Base-by-base conservation (phyloP, 2,329 filamentous ascomycete species). In the Sclerotinia glacialis region DNA sequence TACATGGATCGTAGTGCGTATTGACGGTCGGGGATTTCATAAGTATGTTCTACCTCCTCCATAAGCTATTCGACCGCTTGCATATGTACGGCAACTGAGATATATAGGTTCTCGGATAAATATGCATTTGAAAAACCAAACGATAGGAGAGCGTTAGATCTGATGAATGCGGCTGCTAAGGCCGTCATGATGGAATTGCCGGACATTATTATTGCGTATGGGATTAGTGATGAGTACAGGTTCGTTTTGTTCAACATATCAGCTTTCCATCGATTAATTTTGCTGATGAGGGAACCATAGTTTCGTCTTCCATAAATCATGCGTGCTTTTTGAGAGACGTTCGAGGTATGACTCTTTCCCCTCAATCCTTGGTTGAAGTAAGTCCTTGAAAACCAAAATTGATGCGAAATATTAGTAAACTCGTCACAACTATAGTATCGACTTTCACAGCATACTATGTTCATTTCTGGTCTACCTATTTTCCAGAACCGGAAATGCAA, bases 161-260 rank as follows among this genome's bases (percentile, higher is more conserved):
- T 99, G 71, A 98, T 99, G 94, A 99, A 99, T 75, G 87, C 87
- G 1, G 93, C 93, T 2, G 95, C 95, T n/a, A 85, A 87, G 68
- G 89, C 89, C 7, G 92, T 97, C 56, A 86, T 97, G 79, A 85
- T 85, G 69, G 91, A 96, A 61, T 80, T 98, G 31, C 88, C 92
- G 5, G 94, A 98, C 74, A 87, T 97, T 70, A 87, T 89, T 8
- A 85, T 98, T 69, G 93, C 90, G 0, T 99, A 98, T 73, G 95
- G 95, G 1, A 88, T 97, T 71, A 97, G 93, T 77, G 95, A 99
- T 76, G 95, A 99, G 77, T 98, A 90, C 78, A 95, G 88, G 86
- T 89, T 79, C 49, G 59, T 67, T 9, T 47, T 31, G 47, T 21
- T 52, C 58, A 14, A 31, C 40, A 47, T 59, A 49, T 11, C 28